Conservation (phyloP, 129 eudicot genomes). For the Centella asiatica region DNA sequence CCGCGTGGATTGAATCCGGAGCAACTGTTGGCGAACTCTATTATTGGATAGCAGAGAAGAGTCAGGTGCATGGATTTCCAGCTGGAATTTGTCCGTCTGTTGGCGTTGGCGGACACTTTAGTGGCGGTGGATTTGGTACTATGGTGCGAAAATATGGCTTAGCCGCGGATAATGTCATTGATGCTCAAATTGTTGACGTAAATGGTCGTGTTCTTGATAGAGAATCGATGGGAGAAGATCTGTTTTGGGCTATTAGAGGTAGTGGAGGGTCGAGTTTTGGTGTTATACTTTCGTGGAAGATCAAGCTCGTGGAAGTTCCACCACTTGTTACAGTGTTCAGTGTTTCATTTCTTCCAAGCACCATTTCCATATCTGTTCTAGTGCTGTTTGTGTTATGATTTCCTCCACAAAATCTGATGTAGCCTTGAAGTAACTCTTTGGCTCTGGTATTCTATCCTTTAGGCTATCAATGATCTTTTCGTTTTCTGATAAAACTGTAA, state of each 20-base stretch:
- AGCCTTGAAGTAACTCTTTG: background rate
- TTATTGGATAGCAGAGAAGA: background rate
- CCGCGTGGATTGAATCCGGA: constrained; percentile 8
- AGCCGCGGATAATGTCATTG: constrained; percentile 1
- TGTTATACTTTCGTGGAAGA: constrained; percentile 3
- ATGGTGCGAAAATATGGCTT: constrained; percentile 11
- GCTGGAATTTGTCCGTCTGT: constrained; percentile 4
- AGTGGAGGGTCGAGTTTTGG: constrained; percentile 6
- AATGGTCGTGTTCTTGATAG: constrained; percentile 2
- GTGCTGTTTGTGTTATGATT: constrained; percentile 11
- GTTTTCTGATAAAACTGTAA: background rate
- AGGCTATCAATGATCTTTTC: background rate
- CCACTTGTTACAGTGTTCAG: background rate
- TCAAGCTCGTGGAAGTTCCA: background rate
- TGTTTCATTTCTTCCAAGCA: constrained; percentile 8
- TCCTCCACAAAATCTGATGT: constrained; percentile 17
- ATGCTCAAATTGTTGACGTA: constrained; percentile 4
- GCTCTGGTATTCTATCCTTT: background rate
- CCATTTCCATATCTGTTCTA: constrained; percentile 5
- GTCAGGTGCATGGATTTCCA: constrained; percentile 2
- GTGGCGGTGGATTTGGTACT: constrained; percentile 5
- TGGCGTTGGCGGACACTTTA: constrained; percentile 6
- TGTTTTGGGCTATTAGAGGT: constrained; percentile 12
- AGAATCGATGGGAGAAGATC: constrained; percentile 1
- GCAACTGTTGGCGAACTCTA: constrained; percentile 2